A percentile compares a stretch with the other conserved stretches of the same genome.
Evolutionary conservation across 495 filamentous ascomycete genomes (phyloP).

Genomic region (Mytilinidion resinicola): DNA sequence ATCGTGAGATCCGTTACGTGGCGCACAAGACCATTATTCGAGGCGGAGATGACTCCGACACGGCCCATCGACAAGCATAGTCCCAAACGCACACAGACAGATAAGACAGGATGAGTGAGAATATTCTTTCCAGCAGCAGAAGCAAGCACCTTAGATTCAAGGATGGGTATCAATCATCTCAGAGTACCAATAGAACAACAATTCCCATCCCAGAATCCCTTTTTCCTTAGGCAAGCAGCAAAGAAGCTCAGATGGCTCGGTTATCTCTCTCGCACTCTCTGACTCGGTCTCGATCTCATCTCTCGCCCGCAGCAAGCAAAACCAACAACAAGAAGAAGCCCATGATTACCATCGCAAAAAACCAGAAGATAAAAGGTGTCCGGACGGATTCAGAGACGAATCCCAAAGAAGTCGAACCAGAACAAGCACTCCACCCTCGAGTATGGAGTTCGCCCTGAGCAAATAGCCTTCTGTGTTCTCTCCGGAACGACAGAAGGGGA

Average conservation of each 20-base stretch:
- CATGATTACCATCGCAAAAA: constrained; percentile 6
- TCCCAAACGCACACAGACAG: neutral
- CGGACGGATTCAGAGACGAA: constrained; percentile 3
- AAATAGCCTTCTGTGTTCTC: constrained; percentile 3
- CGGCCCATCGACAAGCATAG: no score
- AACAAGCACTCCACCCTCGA: neutral
- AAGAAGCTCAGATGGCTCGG: neutral
- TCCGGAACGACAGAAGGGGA: neutral
- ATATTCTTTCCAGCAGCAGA: neutral
- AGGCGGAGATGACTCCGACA: no score
- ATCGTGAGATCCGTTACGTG: no score
- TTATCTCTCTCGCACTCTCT: neutral
- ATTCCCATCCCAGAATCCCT: constrained; percentile 1
- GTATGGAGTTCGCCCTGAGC: neutral
- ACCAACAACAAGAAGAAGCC: neutral
- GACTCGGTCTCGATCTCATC: no score
- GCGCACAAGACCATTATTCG: no score
- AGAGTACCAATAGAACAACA: constrained; percentile 2
- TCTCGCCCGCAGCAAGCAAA: no score
- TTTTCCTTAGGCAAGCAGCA: neutral
- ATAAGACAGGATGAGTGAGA: neutral
- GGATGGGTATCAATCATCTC: constrained; percentile 7
- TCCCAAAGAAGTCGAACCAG: neutral
- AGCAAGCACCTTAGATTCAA: constrained; percentile 1
- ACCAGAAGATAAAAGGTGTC: constrained; percentile 1